Percentiles rank a stretch among this genome's conserved stretches.
Conservation (phyloP, 352 stramenopile species). For the Pythium phragmiticola region DNA sequence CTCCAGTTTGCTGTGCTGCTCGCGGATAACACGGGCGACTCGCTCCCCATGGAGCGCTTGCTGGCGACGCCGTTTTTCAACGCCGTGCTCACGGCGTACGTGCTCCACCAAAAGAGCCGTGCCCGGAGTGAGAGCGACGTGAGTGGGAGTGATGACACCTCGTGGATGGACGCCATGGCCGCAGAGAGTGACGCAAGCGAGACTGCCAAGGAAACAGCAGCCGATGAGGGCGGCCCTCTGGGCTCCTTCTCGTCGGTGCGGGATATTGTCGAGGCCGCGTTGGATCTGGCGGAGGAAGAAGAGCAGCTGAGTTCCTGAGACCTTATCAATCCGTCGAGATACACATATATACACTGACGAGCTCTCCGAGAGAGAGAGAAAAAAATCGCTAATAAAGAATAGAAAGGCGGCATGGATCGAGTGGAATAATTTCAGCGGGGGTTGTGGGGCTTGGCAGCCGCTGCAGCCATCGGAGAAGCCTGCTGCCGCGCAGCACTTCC, state of each 20-base stretch:
- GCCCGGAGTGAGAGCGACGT: conserved; percentile 25
- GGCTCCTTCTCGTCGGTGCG: conserved; percentile 33
- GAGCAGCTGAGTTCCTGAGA: conserved; percentile 39
- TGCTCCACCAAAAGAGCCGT: conserved; percentile 47
- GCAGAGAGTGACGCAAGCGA: neutral
- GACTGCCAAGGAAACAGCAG: neutral
- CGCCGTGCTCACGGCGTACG: conserved; percentile 63
- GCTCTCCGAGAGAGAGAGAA: no score
- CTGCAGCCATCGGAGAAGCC: conserved; percentile 6
- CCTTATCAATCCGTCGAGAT: neutral
- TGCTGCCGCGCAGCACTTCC: conserved; percentile 15
- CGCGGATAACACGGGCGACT: conserved; percentile 62
- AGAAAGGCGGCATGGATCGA: no score
- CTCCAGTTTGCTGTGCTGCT: conserved; percentile 57
- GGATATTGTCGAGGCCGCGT: conserved; percentile 52
- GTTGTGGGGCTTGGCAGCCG: no score
- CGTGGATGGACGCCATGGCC: conserved; percentile 28
- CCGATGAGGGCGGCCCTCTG: conserved; percentile 3
- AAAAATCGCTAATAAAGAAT: no score
- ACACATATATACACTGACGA: no score
- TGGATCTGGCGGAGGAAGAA: conserved; percentile 62
- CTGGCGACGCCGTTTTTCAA: conserved; percentile 60
- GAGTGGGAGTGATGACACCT: conserved; percentile 21
- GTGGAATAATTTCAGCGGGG: no score
- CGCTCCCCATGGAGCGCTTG: conserved; percentile 61